Conservation (phyloP, 2,329 filamentous ascomycete genomes). For the Byssothecium circinans region DNA sequence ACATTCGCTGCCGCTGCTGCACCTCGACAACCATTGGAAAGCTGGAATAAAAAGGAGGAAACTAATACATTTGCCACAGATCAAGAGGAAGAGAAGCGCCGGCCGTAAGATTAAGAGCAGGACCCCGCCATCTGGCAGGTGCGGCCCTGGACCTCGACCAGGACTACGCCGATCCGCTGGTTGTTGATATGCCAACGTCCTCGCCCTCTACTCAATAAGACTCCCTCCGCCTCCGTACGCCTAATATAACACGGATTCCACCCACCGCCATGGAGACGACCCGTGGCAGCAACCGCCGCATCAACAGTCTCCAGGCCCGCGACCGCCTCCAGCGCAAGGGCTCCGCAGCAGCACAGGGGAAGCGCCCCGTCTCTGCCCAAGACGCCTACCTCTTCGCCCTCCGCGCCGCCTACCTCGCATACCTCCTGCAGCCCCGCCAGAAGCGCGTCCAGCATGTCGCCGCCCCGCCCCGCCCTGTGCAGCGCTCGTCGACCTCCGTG, state of each 20-base stretch:
- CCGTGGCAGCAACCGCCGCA: slow-evolving; percentile 41
- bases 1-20: too few species aligned
- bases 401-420: slow-evolving; percentile 86
- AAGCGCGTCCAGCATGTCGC: slow-evolving; percentile 85
- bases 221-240: slow-evolving; percentile 20
- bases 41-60: neutral
- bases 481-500: slow-evolving; percentile 72
- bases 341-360: slow-evolving; percentile 41
- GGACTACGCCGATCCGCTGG: neutral
- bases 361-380: slow-evolving; percentile 55
- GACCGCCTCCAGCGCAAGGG: slow-evolving; percentile 44
- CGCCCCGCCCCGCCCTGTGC: slow-evolving; percentile 59
- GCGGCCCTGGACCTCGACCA: neutral
- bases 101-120: slow-evolving; percentile 13
- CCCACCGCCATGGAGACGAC: slow-evolving; percentile 31
- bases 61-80: too few species aligned
- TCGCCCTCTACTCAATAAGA: slow-evolving; percentile 13
- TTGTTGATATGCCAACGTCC: slow-evolving; percentile 25
- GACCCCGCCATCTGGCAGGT: slow-evolving; percentile 17
- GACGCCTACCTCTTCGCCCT: slow-evolving; percentile 92
- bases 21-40: too few species aligned
- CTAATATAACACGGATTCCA: neutral
- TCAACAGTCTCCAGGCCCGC: slow-evolving; percentile 48
- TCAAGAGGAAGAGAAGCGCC: neutral
- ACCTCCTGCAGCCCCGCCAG: slow-evolving; percentile 86